phyloP scores from a whole-genome alignment of 306 rosid genomes.

The Gleditsia sinensis region DNA sequence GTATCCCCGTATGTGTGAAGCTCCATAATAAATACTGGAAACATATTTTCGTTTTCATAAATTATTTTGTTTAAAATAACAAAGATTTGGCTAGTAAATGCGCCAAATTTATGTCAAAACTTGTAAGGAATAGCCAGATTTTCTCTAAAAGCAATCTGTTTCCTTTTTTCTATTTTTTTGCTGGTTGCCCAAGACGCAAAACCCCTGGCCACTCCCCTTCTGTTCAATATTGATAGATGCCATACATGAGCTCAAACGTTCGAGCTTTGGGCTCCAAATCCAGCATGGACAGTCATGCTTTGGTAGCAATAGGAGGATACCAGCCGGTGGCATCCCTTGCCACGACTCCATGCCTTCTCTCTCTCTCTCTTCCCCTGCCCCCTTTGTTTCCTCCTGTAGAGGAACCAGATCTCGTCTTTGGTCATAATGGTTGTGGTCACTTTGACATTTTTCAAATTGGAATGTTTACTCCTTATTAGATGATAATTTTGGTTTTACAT shows the following conservation, averaged over 20 bases:
- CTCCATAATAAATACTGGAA: conserved; percentile 5
- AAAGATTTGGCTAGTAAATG: conserved; percentile 9
- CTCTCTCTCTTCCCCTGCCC: too few species aligned
- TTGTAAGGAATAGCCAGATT: not conserved
- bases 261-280: not conserved
- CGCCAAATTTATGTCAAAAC: not conserved
- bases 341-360: too few species aligned
- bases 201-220: not conserved
- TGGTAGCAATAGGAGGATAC: too few species aligned
- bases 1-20: not conserved
- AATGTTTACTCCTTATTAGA: too few species aligned
- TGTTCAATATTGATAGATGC: not conserved
- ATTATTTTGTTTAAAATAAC: conserved; percentile 15
- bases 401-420: too few species aligned
- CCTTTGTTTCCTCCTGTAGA: too few species aligned
- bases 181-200: not conserved
- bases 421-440: too few species aligned
- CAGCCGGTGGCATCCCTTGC: too few species aligned
- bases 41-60: not conserved
- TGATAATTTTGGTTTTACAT: too few species aligned
- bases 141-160: not conserved
- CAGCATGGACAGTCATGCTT: not conserved
- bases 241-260: not conserved
- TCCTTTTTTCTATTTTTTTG: too few species aligned
- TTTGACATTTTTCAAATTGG: too few species aligned